Conservation (phyloP, 2,329 filamentous ascomycete genomes). For the Epichloe aotearoae region DNA sequence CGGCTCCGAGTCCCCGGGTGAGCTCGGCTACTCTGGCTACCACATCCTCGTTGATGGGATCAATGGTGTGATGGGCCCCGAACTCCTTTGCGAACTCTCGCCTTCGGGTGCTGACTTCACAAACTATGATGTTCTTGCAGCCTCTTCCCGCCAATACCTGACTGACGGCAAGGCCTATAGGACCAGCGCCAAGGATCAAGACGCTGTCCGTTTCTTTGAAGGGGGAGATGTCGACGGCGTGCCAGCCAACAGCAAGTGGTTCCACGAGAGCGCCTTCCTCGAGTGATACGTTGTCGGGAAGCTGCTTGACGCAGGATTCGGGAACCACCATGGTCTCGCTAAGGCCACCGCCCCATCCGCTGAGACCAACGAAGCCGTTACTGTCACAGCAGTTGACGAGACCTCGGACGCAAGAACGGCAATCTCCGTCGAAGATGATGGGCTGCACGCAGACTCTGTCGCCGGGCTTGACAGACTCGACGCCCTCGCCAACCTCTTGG, state of each 20-base stretch:
- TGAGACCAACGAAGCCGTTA: constrained; percentile 19
- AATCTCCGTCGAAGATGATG: constrained; percentile 42
- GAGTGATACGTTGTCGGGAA: constrained; percentile 35
- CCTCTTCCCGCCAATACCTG: constrained; percentile 32
- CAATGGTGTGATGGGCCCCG: constrained; percentile 30
- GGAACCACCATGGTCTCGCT: constrained; percentile 41
- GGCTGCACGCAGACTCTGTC: constrained; percentile 48
- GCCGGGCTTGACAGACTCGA: constrained; percentile 34
- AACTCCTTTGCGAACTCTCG: constrained; percentile 29
- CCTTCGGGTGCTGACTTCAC: constrained; percentile 30
- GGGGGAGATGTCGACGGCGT: constrained; percentile 29
- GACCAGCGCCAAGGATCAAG: constrained; percentile 35
- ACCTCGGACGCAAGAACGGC: constrained; percentile 38
- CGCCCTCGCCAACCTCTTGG: constrained; percentile 40
- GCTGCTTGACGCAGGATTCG: constrained; percentile 30
- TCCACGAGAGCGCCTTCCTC: constrained; percentile 41
- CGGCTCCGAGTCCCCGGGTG: constrained; percentile 35
- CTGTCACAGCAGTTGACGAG: constrained; percentile 45
- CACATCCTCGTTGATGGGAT: constrained; percentile 31
- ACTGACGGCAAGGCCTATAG: constrained; percentile 34
- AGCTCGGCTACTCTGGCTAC: constrained; percentile 30
- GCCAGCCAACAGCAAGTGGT: constrained; percentile 34
- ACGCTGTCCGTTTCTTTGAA: constrained; percentile 28
- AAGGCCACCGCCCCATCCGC: constrained; percentile 39
- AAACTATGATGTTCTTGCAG: constrained; percentile 31